phyloP scores from a whole-genome alignment of 2,329 filamentous ascomycete species.

The Phaeosphaeria sp. region DNA sequence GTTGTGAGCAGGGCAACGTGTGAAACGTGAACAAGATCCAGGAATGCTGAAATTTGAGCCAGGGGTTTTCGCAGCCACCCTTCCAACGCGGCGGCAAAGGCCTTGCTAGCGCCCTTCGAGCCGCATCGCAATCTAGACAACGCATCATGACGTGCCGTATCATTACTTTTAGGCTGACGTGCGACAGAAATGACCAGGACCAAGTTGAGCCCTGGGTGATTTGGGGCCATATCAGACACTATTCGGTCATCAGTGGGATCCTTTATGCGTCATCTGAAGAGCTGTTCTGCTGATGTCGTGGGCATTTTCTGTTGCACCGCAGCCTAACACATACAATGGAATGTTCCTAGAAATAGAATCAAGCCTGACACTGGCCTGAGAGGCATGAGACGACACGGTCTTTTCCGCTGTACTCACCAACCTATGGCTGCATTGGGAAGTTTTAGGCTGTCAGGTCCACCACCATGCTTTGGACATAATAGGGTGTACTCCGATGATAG shows the following conservation, averaged over 20 bases:
- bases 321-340: not conserved
- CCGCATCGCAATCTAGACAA: slow-evolving; percentile 2
- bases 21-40: slow-evolving; percentile 4
- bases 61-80: slow-evolving; percentile 17
- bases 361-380: not conserved
- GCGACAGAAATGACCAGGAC: not conserved
- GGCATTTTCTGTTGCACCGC: not conserved
- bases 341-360: not conserved
- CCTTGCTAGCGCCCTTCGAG: slow-evolving; percentile 12
- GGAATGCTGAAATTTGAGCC: slow-evolving; percentile 15
- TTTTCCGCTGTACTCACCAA: no score
- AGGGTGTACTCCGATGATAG: no score
- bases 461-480: no score
- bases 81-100: slow-evolving; percentile 1
- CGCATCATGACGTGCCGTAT: slow-evolving; percentile 19
- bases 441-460: no score
- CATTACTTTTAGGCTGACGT: not conserved
- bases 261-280: not conserved
- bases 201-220: not conserved
- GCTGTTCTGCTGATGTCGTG: not conserved
- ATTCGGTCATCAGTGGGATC: not conserved
- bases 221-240: not conserved
- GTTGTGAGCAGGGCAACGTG: not conserved
- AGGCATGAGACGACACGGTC: not conserved
- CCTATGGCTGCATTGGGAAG: no score